These are phyloP conservation scores for Ulota crispa DNA, from an alignment of 225 moss, liverwort and hornwort species.

Conservation along the genomic window DNA sequence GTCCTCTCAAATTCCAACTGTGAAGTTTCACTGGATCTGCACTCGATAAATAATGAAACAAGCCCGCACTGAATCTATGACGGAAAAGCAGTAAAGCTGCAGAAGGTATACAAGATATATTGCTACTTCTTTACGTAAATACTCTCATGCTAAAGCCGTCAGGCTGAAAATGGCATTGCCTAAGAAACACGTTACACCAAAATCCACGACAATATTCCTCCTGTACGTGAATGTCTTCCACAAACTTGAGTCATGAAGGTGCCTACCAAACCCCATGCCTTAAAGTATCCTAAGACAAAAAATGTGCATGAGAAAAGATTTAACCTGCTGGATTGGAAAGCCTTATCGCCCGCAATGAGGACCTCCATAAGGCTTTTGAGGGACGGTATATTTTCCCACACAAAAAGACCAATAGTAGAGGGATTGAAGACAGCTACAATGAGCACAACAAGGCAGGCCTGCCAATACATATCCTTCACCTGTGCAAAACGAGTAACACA, in stretches of 20 bases:
- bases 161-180: not conserved
- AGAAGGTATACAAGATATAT: not conserved
- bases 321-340: conserved; percentile 65
- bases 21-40: conserved; percentile 62
- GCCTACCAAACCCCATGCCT: conserved; percentile 3
- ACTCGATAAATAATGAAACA: conserved; percentile 26
- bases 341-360: conserved; percentile 75
- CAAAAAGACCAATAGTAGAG: conserved; percentile 85
- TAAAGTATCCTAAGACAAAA: conserved; percentile 9
- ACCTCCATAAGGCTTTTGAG: conserved; percentile 88
- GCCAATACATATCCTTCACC: conserved; percentile 98
- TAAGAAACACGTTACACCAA: not conserved
- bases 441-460: conserved; percentile 90
- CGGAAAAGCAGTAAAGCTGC: not conserved
- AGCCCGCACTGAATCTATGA: conserved; percentile 9
- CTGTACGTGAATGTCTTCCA: not conserved
- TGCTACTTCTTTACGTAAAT: conserved; percentile 2
- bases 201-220: not conserved
- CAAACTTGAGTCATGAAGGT: conserved; percentile 18
- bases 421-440: conserved; percentile 89
- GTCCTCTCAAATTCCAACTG: conserved; percentile 63
- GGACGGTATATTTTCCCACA: conserved; percentile 86
- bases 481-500: conserved; percentile 29
- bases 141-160: conserved; percentile 6
- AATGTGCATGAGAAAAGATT: conserved; percentile 20